Evolutionary conservation across 768 basidiomycete genomes (phyloP).

Genomic region (Brasilioporus rufonigricans): DNA sequence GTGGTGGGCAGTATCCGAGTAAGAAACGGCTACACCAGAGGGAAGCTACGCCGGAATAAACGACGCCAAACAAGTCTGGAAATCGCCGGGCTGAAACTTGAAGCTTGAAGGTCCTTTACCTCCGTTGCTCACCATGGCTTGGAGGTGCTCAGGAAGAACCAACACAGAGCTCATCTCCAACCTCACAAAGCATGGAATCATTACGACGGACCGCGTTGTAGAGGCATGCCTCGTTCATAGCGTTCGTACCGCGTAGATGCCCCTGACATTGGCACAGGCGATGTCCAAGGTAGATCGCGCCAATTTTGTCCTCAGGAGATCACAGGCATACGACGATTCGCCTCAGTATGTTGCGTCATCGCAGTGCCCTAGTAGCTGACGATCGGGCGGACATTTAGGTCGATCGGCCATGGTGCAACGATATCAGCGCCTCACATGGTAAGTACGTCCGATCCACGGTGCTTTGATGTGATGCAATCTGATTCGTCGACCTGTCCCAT

Average conservation of each 20-base stretch:
- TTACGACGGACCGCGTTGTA: constrained; percentile 53
- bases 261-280: constrained; percentile 41
- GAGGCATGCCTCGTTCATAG: constrained; percentile 40
- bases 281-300: constrained; percentile 69
- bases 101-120: no score
- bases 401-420: constrained; percentile 83
- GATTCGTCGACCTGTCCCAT: neutral
- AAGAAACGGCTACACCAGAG: constrained; percentile 4
- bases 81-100: no score
- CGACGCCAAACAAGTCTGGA: constrained; percentile 13
- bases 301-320: constrained; percentile 54
- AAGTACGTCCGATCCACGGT: constrained; percentile 27
- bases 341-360: constrained; percentile 56
- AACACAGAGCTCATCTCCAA: constrained; percentile 76
- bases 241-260: neutral
- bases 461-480: neutral
- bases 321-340: constrained; percentile 71
- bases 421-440: constrained; percentile 99
- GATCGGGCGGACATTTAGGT: constrained; percentile 35
- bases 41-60: constrained; percentile 10
- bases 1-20: neutral
- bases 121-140: constrained; percentile 63
- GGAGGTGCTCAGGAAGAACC: constrained; percentile 68
- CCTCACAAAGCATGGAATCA: constrained; percentile 52
- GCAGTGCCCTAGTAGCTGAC: neutral